A percentile compares a stretch with the other conserved stretches of the same genome.
These are phyloP conservation scores for Pythium guiyangense DNA, from an alignment of 352 stramenopile genomes.

Conservation along the genomic window DNA sequence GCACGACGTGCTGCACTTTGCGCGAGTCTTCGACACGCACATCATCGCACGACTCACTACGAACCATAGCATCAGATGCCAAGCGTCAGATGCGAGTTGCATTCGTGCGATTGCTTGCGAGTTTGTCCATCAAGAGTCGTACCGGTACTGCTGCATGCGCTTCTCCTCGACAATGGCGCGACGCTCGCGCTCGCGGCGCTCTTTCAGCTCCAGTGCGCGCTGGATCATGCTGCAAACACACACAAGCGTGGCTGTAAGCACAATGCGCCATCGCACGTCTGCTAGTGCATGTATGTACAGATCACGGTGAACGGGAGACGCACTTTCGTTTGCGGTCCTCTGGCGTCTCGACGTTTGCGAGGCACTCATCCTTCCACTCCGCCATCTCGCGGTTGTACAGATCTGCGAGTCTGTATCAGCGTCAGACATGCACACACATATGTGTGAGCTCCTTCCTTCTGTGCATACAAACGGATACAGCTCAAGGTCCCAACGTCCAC, in stretches of 20 bases:
- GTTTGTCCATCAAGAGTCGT: not conserved
- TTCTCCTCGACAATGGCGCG: slow-evolving; percentile 70
- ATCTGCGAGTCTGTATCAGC: slow-evolving; percentile 40
- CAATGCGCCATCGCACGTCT: not conserved
- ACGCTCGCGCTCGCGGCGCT: slow-evolving; percentile 53
- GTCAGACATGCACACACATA: not conserved
- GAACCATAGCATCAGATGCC: not conserved
- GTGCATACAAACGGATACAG: not conserved
- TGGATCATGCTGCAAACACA: slow-evolving; percentile 56
- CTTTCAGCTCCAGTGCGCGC: slow-evolving; percentile 64
- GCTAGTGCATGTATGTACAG: too few species aligned
- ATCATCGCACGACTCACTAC: slow-evolving; percentile 68
- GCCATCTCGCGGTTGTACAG: slow-evolving; percentile 80
- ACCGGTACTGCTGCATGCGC: slow-evolving; percentile 71
- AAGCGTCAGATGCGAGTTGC: too few species aligned
- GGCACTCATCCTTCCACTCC: slow-evolving; percentile 55
- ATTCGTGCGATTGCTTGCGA: not conserved
- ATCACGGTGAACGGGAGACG: not conserved
- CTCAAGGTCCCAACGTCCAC: too few species aligned
- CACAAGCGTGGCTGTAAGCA: not conserved
- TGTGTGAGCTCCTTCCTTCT: not conserved
- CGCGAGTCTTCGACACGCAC: slow-evolving; percentile 52
- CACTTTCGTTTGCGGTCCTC: slow-evolving; percentile 80
- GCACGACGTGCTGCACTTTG: slow-evolving; percentile 55
- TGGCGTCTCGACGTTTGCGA: slow-evolving; percentile 68